These are phyloP conservation scores for Daldinia vernicosa DNA, from an alignment of 495 filamentous ascomycete species.

Conservation along the genomic window DNA sequence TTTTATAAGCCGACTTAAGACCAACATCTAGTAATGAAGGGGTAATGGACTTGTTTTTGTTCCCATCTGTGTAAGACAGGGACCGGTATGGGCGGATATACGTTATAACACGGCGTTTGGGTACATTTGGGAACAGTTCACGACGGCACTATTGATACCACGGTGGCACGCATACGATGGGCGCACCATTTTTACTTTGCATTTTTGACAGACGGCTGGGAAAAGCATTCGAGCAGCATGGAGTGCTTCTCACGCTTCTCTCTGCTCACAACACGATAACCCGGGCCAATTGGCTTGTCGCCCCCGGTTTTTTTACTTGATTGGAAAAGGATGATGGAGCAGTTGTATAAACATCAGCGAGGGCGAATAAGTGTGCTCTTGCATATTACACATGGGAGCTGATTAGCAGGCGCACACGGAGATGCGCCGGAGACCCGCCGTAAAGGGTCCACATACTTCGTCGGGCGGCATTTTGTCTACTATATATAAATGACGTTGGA, in stretches of 20 bases:
- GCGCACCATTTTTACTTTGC: constrained; percentile 42
- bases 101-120: constrained; percentile 37
- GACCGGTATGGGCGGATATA: constrained; percentile 19
- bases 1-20: constrained; percentile 13
- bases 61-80: constrained; percentile 23
- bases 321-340: constrained; percentile 18
- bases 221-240: constrained; percentile 37
- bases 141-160: constrained; percentile 45
- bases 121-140: constrained; percentile 28
- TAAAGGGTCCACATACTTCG: constrained; percentile 12
- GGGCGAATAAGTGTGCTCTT: constrained; percentile 19
- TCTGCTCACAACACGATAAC: constrained; percentile 2
- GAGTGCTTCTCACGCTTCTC: constrained; percentile 31
- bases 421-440: constrained; percentile 19
- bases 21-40: constrained; percentile 32
- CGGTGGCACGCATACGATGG: constrained; percentile 46
- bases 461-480: constrained; percentile 32
- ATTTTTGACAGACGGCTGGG: constrained; percentile 40
- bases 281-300: constrained; percentile 5
- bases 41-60: constrained; percentile 24
- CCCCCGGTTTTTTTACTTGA: constrained; percentile 24
- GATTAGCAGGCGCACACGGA: constrained; percentile 28
- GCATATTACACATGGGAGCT: constrained; percentile 28
- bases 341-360: constrained; percentile 26
- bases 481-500: constrained; percentile 37